These are phyloP conservation scores for Mycena latifolia DNA, from an alignment of 768 basidiomycete genomes.

Conservation along the genomic window DNA sequence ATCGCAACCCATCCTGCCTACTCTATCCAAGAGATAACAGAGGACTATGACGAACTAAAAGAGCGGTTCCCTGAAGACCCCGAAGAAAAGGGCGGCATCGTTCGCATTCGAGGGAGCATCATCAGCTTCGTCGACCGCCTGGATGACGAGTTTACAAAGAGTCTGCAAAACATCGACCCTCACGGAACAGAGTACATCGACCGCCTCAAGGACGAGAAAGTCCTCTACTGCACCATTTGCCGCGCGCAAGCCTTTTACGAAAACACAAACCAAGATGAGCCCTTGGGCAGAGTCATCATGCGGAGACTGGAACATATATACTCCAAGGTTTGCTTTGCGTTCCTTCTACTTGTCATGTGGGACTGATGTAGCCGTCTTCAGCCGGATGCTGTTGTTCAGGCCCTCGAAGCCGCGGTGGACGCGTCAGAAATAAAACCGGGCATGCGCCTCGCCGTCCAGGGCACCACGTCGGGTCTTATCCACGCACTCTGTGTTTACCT, in stretches of 20 bases:
- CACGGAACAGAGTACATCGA: conserved; percentile 99
- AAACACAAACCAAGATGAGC: conserved; percentile 79
- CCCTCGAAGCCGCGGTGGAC: conserved; percentile 81
- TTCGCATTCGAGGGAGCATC: conserved; percentile 93
- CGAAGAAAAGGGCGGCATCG: conserved; percentile 76
- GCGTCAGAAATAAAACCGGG: conserved; percentile 70
- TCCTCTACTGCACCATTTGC: conserved; percentile 93
- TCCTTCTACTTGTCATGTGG: conserved; percentile 9
- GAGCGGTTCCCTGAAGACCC: conserved; percentile 79
- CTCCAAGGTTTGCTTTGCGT: conserved; percentile 73
- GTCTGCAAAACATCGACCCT: conserved; percentile 97
- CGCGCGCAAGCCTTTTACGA: conserved; percentile 95
- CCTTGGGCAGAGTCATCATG: conserved; percentile 91
- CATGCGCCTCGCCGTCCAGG: conserved; percentile 68
- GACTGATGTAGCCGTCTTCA: conserved; percentile 46
- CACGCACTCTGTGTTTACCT: conserved; percentile 92
- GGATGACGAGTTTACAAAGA: conserved; percentile 98
- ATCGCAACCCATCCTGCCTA: conserved; percentile 80
- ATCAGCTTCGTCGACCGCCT: conserved; percentile 96
- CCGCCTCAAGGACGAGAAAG: conserved; percentile 95
- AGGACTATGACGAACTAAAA: conserved; percentile 91
- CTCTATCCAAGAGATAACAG: conserved; percentile 86
- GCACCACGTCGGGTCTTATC: conserved; percentile 80
- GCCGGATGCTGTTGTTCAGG: conserved; percentile 94
- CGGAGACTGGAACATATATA: conserved; percentile 98